Conservation (phyloP, 1,284 basidiomycete species). For the Laetiporus sulphureus region DNA sequence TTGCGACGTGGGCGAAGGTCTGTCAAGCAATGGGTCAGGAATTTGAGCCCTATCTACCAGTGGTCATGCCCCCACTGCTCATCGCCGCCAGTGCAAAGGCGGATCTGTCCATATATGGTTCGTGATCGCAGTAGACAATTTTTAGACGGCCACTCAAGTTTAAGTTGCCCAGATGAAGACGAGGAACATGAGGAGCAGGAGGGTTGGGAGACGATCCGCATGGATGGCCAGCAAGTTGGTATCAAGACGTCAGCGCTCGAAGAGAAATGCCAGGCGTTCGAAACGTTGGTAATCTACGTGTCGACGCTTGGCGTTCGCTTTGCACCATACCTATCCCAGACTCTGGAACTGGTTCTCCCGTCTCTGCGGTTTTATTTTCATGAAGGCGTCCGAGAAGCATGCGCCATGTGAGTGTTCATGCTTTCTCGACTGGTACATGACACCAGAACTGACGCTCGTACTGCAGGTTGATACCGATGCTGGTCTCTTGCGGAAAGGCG, state of each 20-base stretch:
- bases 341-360: conserved; percentile 66
- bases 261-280: conserved; percentile 84
- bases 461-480: conserved; percentile 64
- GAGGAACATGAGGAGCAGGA: conserved; percentile 50
- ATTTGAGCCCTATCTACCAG: conserved; percentile 78
- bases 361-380: conserved; percentile 72
- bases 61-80: conserved; percentile 77
- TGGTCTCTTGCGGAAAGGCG: conserved; percentile 67
- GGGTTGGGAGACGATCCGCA: conserved; percentile 70
- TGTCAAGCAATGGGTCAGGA: conserved; percentile 76
- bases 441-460: conserved; percentile 1
- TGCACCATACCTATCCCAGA: conserved; percentile 65
- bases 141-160: background rate
- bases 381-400: conserved; percentile 77
- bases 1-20: conserved; percentile 78
- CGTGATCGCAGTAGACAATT: too few species aligned
- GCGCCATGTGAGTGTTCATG: conserved; percentile 52
- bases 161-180: conserved; percentile 38
- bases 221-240: conserved; percentile 72
- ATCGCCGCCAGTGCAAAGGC: conserved; percentile 73
- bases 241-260: conserved; percentile 77
- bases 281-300: conserved; percentile 76
- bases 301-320: conserved; percentile 64
- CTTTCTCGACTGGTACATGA: background rate
- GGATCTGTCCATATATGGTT: conserved; percentile 71